Evolutionary conservation across 2,329 filamentous ascomycete species (phyloP).

Genomic region (Nothophaeocryptopus gaeumannii): DNA sequence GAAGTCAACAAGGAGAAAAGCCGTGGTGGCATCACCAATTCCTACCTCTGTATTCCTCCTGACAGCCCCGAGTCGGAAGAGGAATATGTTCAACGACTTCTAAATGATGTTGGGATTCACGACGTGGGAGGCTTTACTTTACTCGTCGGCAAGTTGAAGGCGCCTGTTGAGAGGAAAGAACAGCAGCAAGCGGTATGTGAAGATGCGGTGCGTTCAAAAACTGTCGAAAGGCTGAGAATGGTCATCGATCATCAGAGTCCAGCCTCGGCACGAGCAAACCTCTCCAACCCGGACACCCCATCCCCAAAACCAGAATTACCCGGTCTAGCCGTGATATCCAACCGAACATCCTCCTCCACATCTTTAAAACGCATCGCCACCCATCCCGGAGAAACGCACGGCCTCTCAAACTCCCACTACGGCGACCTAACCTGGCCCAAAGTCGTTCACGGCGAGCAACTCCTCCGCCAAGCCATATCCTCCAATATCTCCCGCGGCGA

Average conservation of each 20-base stretch:
- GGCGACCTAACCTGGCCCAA: slow-evolving; percentile 62
- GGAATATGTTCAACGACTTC: slow-evolving; percentile 53
- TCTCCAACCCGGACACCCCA: not conserved
- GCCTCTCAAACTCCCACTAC: slow-evolving; percentile 61
- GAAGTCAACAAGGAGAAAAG: slow-evolving; percentile 47
- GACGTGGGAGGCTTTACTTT: slow-evolving; percentile 64
- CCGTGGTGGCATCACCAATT: slow-evolving; percentile 59
- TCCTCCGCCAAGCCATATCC: slow-evolving; percentile 51
- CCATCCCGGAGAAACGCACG: slow-evolving; percentile 52
- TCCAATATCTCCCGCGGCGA: slow-evolving; percentile 40
- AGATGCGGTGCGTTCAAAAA: slow-evolving; percentile 11
- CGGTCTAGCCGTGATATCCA: slow-evolving; percentile 59
- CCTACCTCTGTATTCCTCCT: slow-evolving; percentile 52
- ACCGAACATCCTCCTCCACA: slow-evolving; percentile 54
- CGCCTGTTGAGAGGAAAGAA: not conserved
- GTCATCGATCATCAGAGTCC: slow-evolving; percentile 10
- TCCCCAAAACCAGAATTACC: slow-evolving; percentile 18
- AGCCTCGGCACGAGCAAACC: not conserved
- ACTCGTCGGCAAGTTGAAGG: slow-evolving; percentile 53
- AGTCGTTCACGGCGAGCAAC: slow-evolving; percentile 55
- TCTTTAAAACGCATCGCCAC: slow-evolving; percentile 53
- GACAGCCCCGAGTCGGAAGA: slow-evolving; percentile 43
- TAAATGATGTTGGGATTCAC: slow-evolving; percentile 53
- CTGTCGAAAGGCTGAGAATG: slow-evolving; percentile 8
- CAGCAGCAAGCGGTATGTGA: not conserved